phyloP scores from a whole-genome alignment of 345 rosid genomes.

The Aquilaria sinensis region DNA sequence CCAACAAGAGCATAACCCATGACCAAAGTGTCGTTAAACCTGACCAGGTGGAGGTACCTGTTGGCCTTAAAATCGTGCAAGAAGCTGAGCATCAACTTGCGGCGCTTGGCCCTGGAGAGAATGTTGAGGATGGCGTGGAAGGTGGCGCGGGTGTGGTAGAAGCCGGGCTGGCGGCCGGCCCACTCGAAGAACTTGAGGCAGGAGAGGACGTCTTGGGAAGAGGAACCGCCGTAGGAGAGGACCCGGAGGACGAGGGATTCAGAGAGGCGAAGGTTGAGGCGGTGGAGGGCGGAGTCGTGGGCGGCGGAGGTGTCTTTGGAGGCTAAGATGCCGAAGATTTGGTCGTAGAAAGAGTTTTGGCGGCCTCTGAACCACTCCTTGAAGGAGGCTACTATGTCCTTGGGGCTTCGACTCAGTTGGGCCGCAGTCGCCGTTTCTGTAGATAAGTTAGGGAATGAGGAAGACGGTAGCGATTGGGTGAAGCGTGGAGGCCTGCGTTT shows the following conservation, averaged over 20 bases:
- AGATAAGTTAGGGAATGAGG: too few relatives aligned
- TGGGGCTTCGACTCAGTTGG: conserved; percentile 11
- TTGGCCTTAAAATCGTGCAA: conserved; percentile 14
- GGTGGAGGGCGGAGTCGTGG: conserved; percentile 31
- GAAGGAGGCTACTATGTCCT: conserved; percentile 31
- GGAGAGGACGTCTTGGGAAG: conserved; percentile 35
- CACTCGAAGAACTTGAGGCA: conserved; percentile 91
- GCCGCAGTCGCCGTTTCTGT: too few relatives aligned
- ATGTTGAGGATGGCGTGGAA: conserved; percentile 68
- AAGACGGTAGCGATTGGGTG: too few relatives aligned
- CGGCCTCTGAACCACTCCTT: conserved; percentile 55
- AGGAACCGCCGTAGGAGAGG: conserved; percentile 35
- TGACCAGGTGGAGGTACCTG: conserved; percentile 15
- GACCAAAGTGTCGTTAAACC: conserved; percentile 53
- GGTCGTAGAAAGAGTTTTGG: conserved; percentile 23
- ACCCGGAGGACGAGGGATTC: conserved; percentile 59
- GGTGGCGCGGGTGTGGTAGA: conserved; percentile 55
- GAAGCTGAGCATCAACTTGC: conserved; percentile 38
- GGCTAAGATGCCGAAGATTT: conserved; percentile 35
- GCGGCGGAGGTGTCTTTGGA: conserved; percentile 12
- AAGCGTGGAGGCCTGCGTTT: too few relatives aligned
- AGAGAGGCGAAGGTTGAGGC: conserved; percentile 41
- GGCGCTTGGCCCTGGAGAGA: conserved; percentile 40
- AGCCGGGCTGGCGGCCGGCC: conserved; percentile 72
- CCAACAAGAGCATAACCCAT: conserved; percentile 78